Base-by-base conservation (phyloP, 257 asterid genomes). In the Penstemon eatonii region DNA sequence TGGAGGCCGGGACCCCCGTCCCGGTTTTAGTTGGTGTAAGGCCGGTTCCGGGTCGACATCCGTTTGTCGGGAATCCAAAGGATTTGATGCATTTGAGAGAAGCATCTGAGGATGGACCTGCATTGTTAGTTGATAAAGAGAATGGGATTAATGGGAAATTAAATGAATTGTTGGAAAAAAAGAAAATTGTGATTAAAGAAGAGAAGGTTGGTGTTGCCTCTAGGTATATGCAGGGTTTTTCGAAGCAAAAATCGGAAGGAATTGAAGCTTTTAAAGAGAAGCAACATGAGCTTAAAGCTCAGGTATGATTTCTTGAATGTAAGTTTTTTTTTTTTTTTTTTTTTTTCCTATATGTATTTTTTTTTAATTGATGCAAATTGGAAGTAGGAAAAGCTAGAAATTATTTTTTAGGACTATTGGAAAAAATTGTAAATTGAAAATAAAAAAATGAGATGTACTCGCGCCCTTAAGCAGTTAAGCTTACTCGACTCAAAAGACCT, bases 11-110 rank as follows among this genome's bases (percentile, higher is more conserved):
- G 10, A 86, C 78, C 8, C 96, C 97, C 0, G 92, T 92, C 3
- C 98, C 96, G 4, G 56, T 81, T 11, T 56, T 92, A 12, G 87
- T 78, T 3, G 96, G 95, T 0, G 92, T 86, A 11, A 83, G 95
- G 64, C 96, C 95, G 6, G 57, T 92, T 7, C 93, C 92, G 0
- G 98, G 97, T 7, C 74, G 96, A 12, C 96, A 92, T 55, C 94
- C 96, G 0, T 85, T 90, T 5, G 76, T 86, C 0, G 96, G 96
- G n/a, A 84, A 54, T 58, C 98, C 98, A 0, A 90, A 90, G 83
- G 96, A 90, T 45, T 78, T 92, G 75, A 92, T 90, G 98, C 90
- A 88, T 64, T 68, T 92, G 75, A 7, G 76, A 33, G 92, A 92
- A 77, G 68, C 83, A 6, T 67, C 89, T 5, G 65, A 87, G 1